These are phyloP conservation scores for Apiospora malaysiana DNA, from an alignment of 2,329 filamentous ascomycete genomes.

Conservation along the genomic window DNA sequence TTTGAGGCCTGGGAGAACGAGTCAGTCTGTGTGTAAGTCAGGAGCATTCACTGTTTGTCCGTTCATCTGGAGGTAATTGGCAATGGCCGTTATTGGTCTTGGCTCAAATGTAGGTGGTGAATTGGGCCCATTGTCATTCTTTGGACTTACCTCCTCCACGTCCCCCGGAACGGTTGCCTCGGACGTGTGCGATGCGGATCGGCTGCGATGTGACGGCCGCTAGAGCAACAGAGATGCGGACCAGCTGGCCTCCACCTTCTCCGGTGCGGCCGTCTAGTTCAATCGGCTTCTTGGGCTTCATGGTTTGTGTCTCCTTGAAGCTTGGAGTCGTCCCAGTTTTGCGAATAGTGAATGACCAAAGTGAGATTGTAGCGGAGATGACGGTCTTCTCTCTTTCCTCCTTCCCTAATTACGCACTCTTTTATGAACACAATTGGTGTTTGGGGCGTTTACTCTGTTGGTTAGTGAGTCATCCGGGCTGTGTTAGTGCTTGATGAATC, in stretches of 20 bases:
- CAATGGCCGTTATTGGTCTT: too few relatives aligned
- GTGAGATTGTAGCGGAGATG: background rate
- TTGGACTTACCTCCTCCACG: slow-evolving; percentile 38
- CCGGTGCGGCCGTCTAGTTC: slow-evolving; percentile 62
- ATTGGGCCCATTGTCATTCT: too few relatives aligned
- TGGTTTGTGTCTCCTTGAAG: background rate
- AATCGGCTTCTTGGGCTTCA: slow-evolving; percentile 36
- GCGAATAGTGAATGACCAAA: background rate
- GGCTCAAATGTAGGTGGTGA: background rate
- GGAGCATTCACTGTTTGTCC: too few relatives aligned
- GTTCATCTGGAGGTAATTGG: background rate
- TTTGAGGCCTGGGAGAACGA: slow-evolving; percentile 56
- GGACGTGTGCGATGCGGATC: slow-evolving; percentile 59
- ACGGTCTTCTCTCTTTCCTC: background rate
- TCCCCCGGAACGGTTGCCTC: slow-evolving; percentile 56
- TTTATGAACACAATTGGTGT: background rate
- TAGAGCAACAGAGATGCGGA: slow-evolving; percentile 61
- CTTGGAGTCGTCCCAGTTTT: background rate
- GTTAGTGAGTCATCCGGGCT: slow-evolving; percentile 15
- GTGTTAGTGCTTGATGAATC: slow-evolving; percentile 8
- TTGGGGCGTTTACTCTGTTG: background rate
- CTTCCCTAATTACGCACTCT: background rate
- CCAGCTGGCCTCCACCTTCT: slow-evolving; percentile 67
- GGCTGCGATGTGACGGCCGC: slow-evolving; percentile 61
- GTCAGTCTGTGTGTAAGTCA: background rate